Evolutionary conservation across 1,284 basidiomycete genomes (phyloP).

Genomic region (Chalciporus sp.): DNA sequence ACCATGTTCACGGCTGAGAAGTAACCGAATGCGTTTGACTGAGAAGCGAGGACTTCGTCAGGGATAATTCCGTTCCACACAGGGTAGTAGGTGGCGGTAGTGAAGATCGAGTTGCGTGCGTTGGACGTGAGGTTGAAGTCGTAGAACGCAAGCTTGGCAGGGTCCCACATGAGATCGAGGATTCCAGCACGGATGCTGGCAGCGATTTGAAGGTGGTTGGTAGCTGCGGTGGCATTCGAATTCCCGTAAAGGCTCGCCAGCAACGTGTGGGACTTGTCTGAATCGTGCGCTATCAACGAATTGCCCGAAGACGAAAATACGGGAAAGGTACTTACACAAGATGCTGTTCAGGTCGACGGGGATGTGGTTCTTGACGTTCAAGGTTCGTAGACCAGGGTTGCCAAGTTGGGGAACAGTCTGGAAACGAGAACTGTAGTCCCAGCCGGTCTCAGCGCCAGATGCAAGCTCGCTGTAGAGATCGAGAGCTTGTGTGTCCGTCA

Average conservation of each 20-base stretch:
- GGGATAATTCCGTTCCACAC: constrained; percentile 88
- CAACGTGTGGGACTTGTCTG: constrained; percentile 65
- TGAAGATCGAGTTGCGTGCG: constrained; percentile 64
- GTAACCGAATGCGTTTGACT: constrained; percentile 66
- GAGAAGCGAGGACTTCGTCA: constrained; percentile 59
- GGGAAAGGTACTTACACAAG: constrained; percentile 57
- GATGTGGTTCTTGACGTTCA: constrained; percentile 73
- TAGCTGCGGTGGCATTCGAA: constrained; percentile 47
- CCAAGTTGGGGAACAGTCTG: constrained; percentile 48
- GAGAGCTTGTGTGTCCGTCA: constrained; percentile 63
- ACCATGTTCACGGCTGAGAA: constrained; percentile 79
- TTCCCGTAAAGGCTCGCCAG: constrained; percentile 67
- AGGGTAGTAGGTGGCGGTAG: constrained; percentile 80
- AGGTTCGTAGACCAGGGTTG: constrained; percentile 62
- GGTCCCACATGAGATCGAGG: constrained; percentile 87
- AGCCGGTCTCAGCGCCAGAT: constrained; percentile 82
- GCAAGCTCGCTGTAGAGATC: constrained; percentile 90
- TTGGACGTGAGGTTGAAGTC: constrained; percentile 79
- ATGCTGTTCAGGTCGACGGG: constrained; percentile 87
- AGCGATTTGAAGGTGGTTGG: constrained; percentile 62
- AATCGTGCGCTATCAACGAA: constrained; percentile 1
- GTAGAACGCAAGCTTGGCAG: constrained; percentile 82
- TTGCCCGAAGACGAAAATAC: not conserved
- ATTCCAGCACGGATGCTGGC: constrained; percentile 65
- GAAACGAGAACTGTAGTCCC: constrained; percentile 53